phyloP scores from a whole-genome alignment of 768 basidiomycete genomes.

The Cytidiella melzeri region DNA sequence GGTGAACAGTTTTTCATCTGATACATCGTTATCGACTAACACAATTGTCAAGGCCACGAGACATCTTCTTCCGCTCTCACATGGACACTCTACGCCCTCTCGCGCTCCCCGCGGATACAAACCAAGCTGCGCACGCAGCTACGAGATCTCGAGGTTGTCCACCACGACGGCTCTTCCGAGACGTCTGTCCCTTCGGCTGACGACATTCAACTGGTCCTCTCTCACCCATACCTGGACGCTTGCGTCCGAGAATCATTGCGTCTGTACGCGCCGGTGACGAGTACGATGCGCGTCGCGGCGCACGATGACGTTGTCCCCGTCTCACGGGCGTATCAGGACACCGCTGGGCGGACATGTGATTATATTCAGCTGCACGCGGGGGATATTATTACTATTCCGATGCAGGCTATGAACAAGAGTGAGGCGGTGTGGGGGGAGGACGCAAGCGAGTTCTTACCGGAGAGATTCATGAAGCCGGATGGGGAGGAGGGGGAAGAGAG shows the following conservation, averaged over 20 bases:
- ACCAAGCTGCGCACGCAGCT: slow-evolving; percentile 40
- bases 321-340: slow-evolving; percentile 23
- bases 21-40: neutral
- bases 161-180: too few relatives aligned
- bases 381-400: slow-evolving; percentile 55
- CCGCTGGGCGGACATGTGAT: slow-evolving; percentile 12
- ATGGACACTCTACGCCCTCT: slow-evolving; percentile 58
- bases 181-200: slow-evolving; percentile 9
- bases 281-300: slow-evolving; percentile 48
- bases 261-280: slow-evolving; percentile 50
- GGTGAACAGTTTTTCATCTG: slow-evolving; percentile 3
- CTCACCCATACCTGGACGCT: slow-evolving; percentile 47
- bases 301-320: slow-evolving; percentile 49
- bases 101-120: slow-evolving; percentile 41
- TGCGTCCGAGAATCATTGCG: slow-evolving; percentile 55
- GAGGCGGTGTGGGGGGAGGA: slow-evolving; percentile 57
- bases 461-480: slow-evolving; percentile 25
- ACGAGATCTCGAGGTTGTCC: slow-evolving; percentile 22
- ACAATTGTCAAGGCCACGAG: slow-evolving; percentile 43
- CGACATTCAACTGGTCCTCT: slow-evolving; percentile 23
- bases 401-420: slow-evolving; percentile 54
- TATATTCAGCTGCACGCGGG: slow-evolving; percentile 26
- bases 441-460: slow-evolving; percentile 52
- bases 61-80: slow-evolving; percentile 51
- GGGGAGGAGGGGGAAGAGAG: slow-evolving; percentile 30